These are phyloP conservation scores for Furcasterigmium sp. DNA, from an alignment of 2,329 filamentous ascomycete species.

Conservation along the genomic window DNA sequence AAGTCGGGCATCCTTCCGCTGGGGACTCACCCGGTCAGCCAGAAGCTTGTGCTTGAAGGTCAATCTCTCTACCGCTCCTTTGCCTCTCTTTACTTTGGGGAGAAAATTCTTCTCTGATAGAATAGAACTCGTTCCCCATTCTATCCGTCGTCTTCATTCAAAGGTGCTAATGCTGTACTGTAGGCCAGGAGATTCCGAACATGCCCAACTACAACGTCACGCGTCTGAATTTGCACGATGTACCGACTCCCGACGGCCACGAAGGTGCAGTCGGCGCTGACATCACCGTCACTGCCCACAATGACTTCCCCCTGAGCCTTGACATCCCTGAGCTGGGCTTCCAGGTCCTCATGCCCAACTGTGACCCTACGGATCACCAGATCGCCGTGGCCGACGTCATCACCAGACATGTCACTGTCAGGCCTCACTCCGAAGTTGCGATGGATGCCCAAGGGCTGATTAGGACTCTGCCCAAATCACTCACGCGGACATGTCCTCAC, in stretches of 20 bases:
- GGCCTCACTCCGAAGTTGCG: conserved; percentile 61
- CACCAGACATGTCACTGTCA: conserved; percentile 62
- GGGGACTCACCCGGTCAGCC: conserved; percentile 69
- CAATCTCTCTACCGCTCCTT: conserved; percentile 63
- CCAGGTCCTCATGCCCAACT: conserved; percentile 80
- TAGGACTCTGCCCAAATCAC: conserved; percentile 63
- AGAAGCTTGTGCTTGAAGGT: conserved; percentile 80
- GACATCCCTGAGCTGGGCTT: conserved; percentile 77
- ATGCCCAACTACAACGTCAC: conserved; percentile 81
- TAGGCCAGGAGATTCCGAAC: conserved; percentile 65
- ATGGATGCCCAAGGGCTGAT: conserved; percentile 70
- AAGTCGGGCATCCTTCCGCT: conserved; percentile 76
- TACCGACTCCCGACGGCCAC: conserved; percentile 41
- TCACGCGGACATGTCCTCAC: conserved; percentile 71
- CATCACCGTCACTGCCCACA: conserved; percentile 65
- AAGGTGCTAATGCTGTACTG: conserved; percentile 19
- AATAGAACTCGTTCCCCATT: no score
- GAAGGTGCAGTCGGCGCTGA: conserved; percentile 72
- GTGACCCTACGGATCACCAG: conserved; percentile 62
- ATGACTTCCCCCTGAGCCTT: conserved; percentile 74
- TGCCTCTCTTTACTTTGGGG: conserved; percentile 55
- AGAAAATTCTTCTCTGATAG: conserved; percentile 39
- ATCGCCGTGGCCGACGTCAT: conserved; percentile 75
- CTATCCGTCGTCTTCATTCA: no score
- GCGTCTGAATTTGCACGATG: conserved; percentile 73